Base-by-base conservation (phyloP, 148 eudicot species). In the Heliosperma pusillum region DNA sequence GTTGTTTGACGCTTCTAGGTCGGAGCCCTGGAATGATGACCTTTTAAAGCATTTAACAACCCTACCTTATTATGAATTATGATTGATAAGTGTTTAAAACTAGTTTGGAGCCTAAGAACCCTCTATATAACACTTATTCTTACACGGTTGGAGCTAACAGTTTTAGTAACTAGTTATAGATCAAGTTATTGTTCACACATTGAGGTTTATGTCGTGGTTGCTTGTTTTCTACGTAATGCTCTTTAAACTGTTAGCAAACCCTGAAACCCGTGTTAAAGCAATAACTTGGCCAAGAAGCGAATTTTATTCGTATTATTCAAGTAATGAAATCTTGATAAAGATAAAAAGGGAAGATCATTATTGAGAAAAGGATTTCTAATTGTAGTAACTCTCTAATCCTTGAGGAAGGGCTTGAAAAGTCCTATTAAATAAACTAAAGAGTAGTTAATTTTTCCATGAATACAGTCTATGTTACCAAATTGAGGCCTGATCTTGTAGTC, bases 401-500 rank as follows among this genome's bases (percentile, higher is more conserved):
- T 21, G 24, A 20, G 22, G 26, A 59, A 5, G 26, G n/a, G 25
- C 63, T 22, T 59, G 22, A 59, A 59, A 55, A 59, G 11, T 59
- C 22, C 7, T 59, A 21, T 20, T 58, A 58, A 58, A 58, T 20
- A 21, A 58, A 47, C 10, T 8, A 4, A 59, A 20, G 11, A 20
- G 1, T 20, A 8, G 26, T 20, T 4, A 5, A 3, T 21, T 59
- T 22, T 8, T 47, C 19, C 26, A 20, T 59, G 12, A 59, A n/a
- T 59, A 5, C 63, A 59, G 9, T 21, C 27, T 7, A 5, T 59
- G 21, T 59, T 59, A 8, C 63, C 63, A 59, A 59, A 59, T 22
- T 59, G 63, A 59, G 63, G 25, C 63, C 63, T 59, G 63, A 59
- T 59, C 63, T 59, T 59, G 25, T 59, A 21, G 63, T 59, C 22